phyloP scores from a whole-genome alignment of 2,329 filamentous ascomycete species.

The Teratosphaeria viscida region DNA sequence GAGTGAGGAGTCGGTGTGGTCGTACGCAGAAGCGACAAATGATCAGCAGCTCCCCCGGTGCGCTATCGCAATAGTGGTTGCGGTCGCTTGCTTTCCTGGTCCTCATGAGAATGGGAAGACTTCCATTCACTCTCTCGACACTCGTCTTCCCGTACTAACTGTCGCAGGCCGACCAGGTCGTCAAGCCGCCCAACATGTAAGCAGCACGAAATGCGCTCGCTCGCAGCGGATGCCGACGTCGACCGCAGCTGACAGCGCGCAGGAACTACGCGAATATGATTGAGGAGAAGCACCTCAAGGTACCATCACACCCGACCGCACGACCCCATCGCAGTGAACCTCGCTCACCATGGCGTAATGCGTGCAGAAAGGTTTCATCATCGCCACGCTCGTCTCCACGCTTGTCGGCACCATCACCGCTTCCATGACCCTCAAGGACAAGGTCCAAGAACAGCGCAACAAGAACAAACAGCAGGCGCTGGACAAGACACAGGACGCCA shows the following conservation, averaged over 20 bases:
- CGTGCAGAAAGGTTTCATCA: constrained; percentile 29
- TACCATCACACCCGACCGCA: background rate
- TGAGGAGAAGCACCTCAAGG: constrained; percentile 3
- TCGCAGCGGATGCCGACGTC: background rate
- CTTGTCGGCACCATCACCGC: constrained; percentile 35
- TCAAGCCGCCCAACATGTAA: background rate
- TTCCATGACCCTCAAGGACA: constrained; percentile 34
- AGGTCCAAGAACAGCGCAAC: constrained; percentile 23
- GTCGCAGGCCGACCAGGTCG: background rate
- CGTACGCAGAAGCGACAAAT: background rate
- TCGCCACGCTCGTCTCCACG: constrained; percentile 35
- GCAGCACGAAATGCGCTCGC: background rate
- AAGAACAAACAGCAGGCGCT: constrained; percentile 24
- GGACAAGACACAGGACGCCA: constrained; percentile 13
- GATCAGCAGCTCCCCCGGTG: background rate
- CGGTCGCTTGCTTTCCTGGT: background rate
- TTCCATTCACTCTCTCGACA: background rate
- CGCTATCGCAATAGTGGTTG: background rate
- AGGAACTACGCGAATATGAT: constrained; percentile 2
- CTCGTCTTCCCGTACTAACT: background rate
- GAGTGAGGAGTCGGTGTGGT: background rate
- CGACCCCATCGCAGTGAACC: background rate
- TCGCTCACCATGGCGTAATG: background rate
- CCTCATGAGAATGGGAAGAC: background rate
- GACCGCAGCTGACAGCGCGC: background rate